Evolutionary conservation across 495 filamentous ascomycete genomes (phyloP), one percentile per base, ranked within the genome.

Genomic region (Aspergillus wentii): DNA sequence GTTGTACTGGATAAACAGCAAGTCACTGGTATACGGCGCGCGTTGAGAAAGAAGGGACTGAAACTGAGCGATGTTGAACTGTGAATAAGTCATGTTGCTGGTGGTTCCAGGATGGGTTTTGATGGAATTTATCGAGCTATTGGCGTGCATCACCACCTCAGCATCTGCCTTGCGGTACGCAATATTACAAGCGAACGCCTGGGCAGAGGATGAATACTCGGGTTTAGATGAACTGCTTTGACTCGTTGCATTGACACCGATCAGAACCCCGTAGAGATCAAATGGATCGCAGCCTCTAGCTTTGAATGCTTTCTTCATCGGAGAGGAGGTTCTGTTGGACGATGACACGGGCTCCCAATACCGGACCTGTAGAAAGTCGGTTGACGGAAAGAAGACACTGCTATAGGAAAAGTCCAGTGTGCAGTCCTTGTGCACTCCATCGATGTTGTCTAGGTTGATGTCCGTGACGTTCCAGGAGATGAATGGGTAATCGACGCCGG

Each of bases 21-120:
- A 53, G 20, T 65, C 64, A 29, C 64, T 64, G n/a, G 61, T 68
- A 28, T 63, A 65, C 1, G 60, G 52, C 13, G 64, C 56, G 11
- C 62, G 54, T 23, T 62, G 44, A 0, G 57, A 55, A 2, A 68
- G 43, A 2, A 68, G 49, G 1, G 48, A 54, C 21, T 64, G 56
- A 33, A 68, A 68, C 2, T 61, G 49, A 7, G 55, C 44, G 40
- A 64, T 54, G 30, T 64, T 64, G 46, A 68, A 66, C 15, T 56
- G 33, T 0, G 34, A n/a, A 8, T 30, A 5, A 1, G 54, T 57
- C 11, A 68, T 33, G 0, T 35, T 42, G 6, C 35, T 35, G 4
- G 42, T 46, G 2, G 57, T 61, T 3, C 38, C 37, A 9, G 37
- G 33, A 23, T 51, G 33, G 17, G 64, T 29, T 0, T 49, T 22